Percentiles rank a stretch among this genome's conserved stretches.
These are phyloP conservation scores for Heliamphora exappendiculata DNA, from an alignment of 148 eudicot genomes.

Conservation along the genomic window DNA sequence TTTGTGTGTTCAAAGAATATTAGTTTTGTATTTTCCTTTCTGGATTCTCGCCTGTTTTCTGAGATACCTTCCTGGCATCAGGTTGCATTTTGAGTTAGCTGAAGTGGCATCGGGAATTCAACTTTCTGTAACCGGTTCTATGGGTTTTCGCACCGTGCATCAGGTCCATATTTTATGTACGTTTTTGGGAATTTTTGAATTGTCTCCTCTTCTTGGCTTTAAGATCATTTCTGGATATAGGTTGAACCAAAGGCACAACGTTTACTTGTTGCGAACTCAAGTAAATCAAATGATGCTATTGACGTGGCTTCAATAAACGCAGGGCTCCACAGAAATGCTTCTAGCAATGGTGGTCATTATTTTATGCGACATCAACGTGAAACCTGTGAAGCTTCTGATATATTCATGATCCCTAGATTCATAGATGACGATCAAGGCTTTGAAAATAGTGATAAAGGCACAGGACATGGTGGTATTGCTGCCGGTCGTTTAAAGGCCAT, in stretches of 20 bases:
- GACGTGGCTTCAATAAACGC: conserved; percentile 11
- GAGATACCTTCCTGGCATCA: conserved; percentile 17
- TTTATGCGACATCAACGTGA: conserved; percentile 26
- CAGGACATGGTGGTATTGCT: conserved; percentile 20
- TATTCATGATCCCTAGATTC: conserved; percentile 65
- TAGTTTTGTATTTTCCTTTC: neutral
- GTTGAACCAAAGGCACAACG: conserved; percentile 84
- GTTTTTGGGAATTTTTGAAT: neutral
- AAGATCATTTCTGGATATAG: conserved; percentile 31
- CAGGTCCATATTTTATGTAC: conserved; percentile 43
- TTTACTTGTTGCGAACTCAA: conserved; percentile 52
- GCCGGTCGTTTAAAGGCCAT: conserved; percentile 37
- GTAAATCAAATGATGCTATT: conserved; percentile 16
- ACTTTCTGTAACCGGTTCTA: conserved; percentile 72
- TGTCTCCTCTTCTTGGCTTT: conserved; percentile 3
- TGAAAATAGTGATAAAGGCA: conserved; percentile 20
- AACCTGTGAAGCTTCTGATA: conserved; percentile 55
- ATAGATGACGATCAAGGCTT: conserved; percentile 31
- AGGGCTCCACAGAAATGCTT: conserved; percentile 23
- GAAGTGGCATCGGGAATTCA: conserved; percentile 50
- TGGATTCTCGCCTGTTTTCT: conserved; percentile 10
- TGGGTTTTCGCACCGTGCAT: conserved; percentile 85
- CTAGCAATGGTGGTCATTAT: conserved; percentile 16
- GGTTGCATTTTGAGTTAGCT: conserved; percentile 68
- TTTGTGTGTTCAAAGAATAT: neutral